Base-by-base conservation (phyloP, 345 rosid species). In the Lenwebbia sp. region DNA sequence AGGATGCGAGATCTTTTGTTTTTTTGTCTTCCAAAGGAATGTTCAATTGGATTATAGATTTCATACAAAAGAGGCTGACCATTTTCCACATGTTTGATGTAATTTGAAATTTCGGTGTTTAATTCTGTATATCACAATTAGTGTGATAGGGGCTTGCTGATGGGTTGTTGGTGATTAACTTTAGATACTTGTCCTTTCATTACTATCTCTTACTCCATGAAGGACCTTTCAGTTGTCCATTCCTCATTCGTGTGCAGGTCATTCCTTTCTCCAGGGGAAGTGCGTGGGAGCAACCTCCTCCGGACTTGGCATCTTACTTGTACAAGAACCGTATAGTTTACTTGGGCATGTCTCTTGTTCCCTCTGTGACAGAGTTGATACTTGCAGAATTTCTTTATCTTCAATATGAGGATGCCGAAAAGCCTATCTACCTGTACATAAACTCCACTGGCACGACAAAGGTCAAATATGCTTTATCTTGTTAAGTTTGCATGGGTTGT, bases 301-400 rank as follows among this genome's bases (percentile, higher is more conserved):
- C 98, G 25, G 98, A 96, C 90, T 89, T 97, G 83, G 96, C 98
- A 40, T 96, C 98, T 7, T 95, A 95, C 90, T 87, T 97, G 88
- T 94, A 89, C 90, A 94, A 94, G 88, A 92, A 94, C 70, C 90
- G 98, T 54, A 97, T 97, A 87, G 96, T 97, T 49, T 97, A 97
- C 91, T 88, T 97, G 94, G 99, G 99, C 85, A 95, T 96, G 99
- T 92, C 96, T 85, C 97, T 96, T 87, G 95, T 96, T 89, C 99
- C 99, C 85, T 91, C 96, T 54, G 99, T 96, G 75, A 95, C 96
- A 17, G 98, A 97, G 93, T 84, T 97, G 90, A 89, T 96, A 56
- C 88, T 95, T 10, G 97, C 98, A 3, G 96, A 96, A 85, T 94
- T 97, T 94, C 96, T 97, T 85, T 96, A 95, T 91, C 99, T 97